A percentile compares a stretch with the other conserved stretches of the same genome.
Evolutionary conservation across 176 grass and related monocot species (phyloP).

Genomic region (Carex kokanica): DNA sequence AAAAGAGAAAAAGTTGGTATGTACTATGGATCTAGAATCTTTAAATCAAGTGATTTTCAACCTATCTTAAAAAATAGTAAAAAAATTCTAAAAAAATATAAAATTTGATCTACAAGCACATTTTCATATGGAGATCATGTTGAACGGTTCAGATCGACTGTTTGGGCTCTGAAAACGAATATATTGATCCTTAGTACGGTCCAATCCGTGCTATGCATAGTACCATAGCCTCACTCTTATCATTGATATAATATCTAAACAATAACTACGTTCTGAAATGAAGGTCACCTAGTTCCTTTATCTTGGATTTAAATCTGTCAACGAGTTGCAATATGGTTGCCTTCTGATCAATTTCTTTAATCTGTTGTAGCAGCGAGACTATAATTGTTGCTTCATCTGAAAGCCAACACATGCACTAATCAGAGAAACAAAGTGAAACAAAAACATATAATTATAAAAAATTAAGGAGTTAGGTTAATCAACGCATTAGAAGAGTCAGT

Average conservation of each 20-base stretch:
- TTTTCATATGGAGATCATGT: no score
- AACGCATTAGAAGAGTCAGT: conserved; percentile 30
- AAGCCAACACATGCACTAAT: conserved; percentile 21
- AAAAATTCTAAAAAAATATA: no score
- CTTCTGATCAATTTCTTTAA: conserved; percentile 73
- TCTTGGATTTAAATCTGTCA: conserved; percentile 72
- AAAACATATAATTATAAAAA: background rate
- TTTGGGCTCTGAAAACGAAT: no score
- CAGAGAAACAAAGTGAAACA: background rate
- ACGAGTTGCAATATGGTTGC: conserved; percentile 81
- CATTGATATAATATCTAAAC: background rate
- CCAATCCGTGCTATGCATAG: no score
- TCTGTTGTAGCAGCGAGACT: conserved; percentile 39
- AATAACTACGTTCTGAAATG: background rate
- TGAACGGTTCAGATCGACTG: no score
- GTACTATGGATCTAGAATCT: no score
- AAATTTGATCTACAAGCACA: no score
- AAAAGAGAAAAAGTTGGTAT: background rate
- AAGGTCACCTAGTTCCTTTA: conserved; percentile 53
- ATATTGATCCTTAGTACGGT: no score
- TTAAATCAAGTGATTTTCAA: no score
- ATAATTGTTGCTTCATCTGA: conserved; percentile 67
- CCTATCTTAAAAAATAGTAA: no score
- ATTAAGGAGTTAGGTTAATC: background rate
- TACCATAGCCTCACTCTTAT: background rate